phyloP scores from a whole-genome alignment of 164 flowering plant genomes.

The Umbilicus rupestris region DNA sequence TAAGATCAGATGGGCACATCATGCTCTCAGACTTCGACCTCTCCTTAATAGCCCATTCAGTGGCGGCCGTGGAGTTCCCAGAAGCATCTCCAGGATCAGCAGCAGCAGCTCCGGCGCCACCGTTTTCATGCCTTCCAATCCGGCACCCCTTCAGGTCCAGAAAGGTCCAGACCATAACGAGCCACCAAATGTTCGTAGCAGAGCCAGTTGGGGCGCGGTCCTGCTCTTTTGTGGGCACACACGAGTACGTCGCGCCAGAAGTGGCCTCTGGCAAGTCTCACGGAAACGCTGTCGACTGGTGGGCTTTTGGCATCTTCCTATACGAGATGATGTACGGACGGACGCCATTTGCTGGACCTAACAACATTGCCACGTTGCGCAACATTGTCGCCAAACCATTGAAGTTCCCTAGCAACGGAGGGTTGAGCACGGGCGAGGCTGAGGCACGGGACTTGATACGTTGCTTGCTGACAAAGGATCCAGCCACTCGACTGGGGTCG shows the following conservation, averaged over 20 bases:
- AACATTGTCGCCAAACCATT: conserved; percentile 51
- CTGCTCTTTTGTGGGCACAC: conserved; percentile 83
- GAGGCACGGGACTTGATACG: conserved; percentile 55
- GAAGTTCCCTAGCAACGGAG: conserved; percentile 29
- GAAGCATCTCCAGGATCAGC: conserved; percentile 26
- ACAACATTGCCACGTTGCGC: conserved; percentile 49
- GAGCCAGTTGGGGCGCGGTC: conserved; percentile 80
- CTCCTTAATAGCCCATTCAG: conserved; percentile 54
- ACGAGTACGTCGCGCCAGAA: conserved; percentile 90
- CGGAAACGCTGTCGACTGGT: conserved; percentile 93
- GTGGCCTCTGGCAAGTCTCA: conserved; percentile 68
- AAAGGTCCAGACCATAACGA: conserved; percentile 38
- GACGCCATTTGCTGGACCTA: conserved; percentile 62
- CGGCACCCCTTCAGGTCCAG: conserved; percentile 45
- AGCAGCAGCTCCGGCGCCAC: not conserved
- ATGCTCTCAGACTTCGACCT: conserved; percentile 91
- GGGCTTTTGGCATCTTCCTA: conserved; percentile 79
- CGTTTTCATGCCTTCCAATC: conserved; percentile 29
- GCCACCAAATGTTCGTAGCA: conserved; percentile 53
- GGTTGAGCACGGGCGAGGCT: conserved; percentile 20
- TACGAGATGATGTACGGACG: conserved; percentile 81
- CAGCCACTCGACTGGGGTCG: conserved; percentile 52
- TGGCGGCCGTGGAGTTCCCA: conserved; percentile 55
- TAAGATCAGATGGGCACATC: conserved; percentile 88
- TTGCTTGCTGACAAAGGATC: conserved; percentile 53